Conservation (phyloP, 352 stramenopile species). For the Pythium grandisporangium region DNA sequence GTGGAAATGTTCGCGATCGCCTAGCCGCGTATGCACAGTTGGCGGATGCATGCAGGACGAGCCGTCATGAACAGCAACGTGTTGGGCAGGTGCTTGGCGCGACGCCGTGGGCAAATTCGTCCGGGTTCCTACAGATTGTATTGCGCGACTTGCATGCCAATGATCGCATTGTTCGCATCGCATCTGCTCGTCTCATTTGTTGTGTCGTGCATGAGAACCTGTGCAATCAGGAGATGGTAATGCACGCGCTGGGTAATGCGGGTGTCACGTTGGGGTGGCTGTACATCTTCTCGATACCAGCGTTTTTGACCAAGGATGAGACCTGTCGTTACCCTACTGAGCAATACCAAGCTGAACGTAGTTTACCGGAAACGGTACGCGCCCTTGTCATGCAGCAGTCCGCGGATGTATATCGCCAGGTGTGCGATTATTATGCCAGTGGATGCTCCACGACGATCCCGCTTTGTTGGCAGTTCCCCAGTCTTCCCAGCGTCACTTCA, state of each 20-base stretch:
- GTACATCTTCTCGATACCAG: constrained; percentile 32
- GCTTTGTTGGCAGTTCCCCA: constrained; percentile 22
- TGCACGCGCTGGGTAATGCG: constrained; percentile 7
- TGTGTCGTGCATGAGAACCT: constrained; percentile 40
- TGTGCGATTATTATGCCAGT: constrained; percentile 38
- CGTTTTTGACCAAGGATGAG: constrained; percentile 17
- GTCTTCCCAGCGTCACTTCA: too few relatives aligned
- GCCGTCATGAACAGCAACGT: too few relatives aligned
- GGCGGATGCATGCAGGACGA: too few relatives aligned
- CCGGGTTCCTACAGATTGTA: too few relatives aligned
- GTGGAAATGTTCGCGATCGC: too few relatives aligned
- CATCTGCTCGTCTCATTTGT: constrained; percentile 34
- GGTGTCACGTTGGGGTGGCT: constrained; percentile 44
- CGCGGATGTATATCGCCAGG: constrained; percentile 20
- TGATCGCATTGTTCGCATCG: constrained; percentile 34
- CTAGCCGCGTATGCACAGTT: too few relatives aligned
- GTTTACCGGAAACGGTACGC: constrained; percentile 17
- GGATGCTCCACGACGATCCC: constrained; percentile 33
- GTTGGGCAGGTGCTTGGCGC: too few relatives aligned
- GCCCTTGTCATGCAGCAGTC: constrained; percentile 25
- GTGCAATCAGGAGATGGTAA: constrained; percentile 22
- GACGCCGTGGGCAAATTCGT: too few relatives aligned
- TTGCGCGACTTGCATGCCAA: constrained; percentile 23
- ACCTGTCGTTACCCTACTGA: neutral
- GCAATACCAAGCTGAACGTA: neutral